Evolutionary conservation across 768 basidiomycete genomes (phyloP).

Genomic region (Candolleomyces aberdarensis): DNA sequence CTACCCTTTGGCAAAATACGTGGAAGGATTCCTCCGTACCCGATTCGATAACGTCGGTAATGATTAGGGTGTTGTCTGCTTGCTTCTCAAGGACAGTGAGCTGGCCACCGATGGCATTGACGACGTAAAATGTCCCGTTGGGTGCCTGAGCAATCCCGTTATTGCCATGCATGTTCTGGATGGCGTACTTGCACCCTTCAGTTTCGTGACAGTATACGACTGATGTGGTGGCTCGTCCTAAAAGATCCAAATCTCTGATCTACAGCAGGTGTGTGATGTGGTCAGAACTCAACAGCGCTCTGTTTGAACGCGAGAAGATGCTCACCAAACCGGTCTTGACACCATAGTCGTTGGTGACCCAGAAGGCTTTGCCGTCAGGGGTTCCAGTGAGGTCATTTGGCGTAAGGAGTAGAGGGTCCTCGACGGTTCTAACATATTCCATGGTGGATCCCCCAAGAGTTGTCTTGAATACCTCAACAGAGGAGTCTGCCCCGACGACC

Average conservation of each 20-base stretch:
- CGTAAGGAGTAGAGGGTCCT: constrained; percentile 51
- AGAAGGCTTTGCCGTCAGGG: constrained; percentile 60
- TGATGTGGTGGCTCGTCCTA: constrained; percentile 39
- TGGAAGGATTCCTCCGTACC: constrained; percentile 32
- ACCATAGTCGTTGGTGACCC: constrained; percentile 67
- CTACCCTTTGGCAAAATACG: constrained; percentile 3
- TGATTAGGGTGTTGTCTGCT: constrained; percentile 52
- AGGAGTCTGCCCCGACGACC: constrained; percentile 64
- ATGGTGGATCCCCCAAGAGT: constrained; percentile 39
- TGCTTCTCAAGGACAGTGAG: constrained; percentile 57
- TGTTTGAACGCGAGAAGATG: constrained; percentile 1
- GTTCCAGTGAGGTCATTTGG: constrained; percentile 75
- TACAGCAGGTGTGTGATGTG: constrained; percentile 1
- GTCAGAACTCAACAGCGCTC: background rate
- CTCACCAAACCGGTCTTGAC: constrained; percentile 54
- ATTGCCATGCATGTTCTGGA: constrained; percentile 42
- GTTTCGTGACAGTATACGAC: constrained; percentile 65
- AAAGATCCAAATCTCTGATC: constrained; percentile 25
- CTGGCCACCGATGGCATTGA: constrained; percentile 39
- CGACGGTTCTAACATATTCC: constrained; percentile 55
- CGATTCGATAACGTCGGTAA: constrained; percentile 50
- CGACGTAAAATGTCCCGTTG: constrained; percentile 67
- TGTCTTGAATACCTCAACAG: constrained; percentile 67
- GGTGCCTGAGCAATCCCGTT: constrained; percentile 61
- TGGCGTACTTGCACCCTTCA: constrained; percentile 59